phyloP scores from a whole-genome alignment of 2,329 filamentous ascomycete species.

The Colletotrichum sp. region DNA sequence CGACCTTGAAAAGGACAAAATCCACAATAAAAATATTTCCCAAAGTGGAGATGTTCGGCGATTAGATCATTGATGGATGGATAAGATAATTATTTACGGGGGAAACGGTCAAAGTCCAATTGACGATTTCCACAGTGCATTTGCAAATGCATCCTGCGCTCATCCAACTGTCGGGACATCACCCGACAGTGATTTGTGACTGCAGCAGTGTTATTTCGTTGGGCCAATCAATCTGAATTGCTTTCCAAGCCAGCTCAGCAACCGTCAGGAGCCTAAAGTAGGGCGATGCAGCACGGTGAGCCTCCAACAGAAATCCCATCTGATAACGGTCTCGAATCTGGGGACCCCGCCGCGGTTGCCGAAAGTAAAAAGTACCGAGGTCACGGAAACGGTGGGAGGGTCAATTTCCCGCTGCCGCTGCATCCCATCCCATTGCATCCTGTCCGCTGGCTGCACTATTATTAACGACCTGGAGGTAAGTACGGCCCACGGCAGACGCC shows the following conservation, averaged over 20 bases:
- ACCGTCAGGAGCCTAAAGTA: background rate
- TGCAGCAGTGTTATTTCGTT: background rate
- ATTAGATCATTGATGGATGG: background rate
- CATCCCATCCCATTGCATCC: background rate
- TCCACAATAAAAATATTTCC: background rate
- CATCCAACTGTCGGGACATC: background rate
- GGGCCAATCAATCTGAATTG: background rate
- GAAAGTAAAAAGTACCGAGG: slow-evolving; percentile 16
- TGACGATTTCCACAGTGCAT: background rate
- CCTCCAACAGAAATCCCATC: background rate
- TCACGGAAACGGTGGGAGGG: background rate
- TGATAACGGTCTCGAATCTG: slow-evolving; percentile 15
- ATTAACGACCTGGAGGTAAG: too few relatives aligned
- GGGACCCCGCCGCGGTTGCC: slow-evolving; percentile 8
- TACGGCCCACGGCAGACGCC: background rate
- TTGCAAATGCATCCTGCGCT: background rate
- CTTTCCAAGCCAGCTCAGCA: background rate
- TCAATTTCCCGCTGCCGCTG: background rate
- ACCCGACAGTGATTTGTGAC: background rate
- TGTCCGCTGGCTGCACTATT: background rate
- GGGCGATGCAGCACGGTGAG: background rate
- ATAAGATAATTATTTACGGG: background rate
- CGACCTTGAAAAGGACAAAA: background rate
- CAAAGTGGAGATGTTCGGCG: background rate
- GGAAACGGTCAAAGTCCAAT: background rate